Evolutionary conservation across 306 rosid species (phyloP), one percentile per base, ranked within the genome.

Genomic region (Crataegus laevigata): DNA sequence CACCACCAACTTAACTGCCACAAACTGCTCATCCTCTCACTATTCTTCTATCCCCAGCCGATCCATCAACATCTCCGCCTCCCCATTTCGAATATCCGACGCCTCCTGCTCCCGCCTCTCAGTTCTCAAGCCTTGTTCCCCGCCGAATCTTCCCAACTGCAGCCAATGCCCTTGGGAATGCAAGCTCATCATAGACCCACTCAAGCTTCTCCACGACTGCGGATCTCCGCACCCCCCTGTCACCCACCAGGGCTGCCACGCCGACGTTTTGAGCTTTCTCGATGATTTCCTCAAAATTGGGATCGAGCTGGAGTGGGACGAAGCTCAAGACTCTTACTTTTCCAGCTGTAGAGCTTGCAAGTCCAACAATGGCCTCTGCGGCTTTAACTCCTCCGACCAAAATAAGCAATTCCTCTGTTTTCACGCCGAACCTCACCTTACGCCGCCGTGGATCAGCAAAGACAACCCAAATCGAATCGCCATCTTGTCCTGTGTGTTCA

Each of bases 81-180:
- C 99, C 4, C 96, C 97, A 0, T 94, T 92, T 12, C 81, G 82
- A 2, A 60, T 89, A 82, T 80, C 93, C 1, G 92, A 91, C 36
- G 80, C 84, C 22, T 72, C 83, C 1, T 94, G 99, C 8, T 81
- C 94, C 4, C 85, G 96, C 14, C 89, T 94, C 68, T 77, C 88
- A 10, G 36, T 75, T 38, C 96, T 94, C 61, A 74, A 69, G 6
- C 89, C 96, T 14, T 94, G 99, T 47, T 73, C 87, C 19, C 88
- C 87, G 6, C 93, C 87, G 0, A 17, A 75, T 10, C 84, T 87
- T 0, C 87, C 97, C 1, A 77, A 88, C 52, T 92, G 99, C 66
- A 82, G 86, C 78, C 89, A 68, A 19, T 94, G 97, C 30, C 88
- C 94, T 0, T 90, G 90, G 88, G 85, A 94, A 69, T 94, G 99